These are phyloP conservation scores for Medicago truncatula DNA, from an alignment of 306 rosid genomes.

Conservation along the genomic window MtrunA17r5.0-ANR NC_053042.1:40844501-40845000, in stretches of 20 bases:
- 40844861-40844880: constrained; percentile 4
- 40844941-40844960: neutral
- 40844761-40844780: constrained; percentile 54
- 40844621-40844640: constrained; percentile 35
- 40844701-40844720: constrained; percentile 46
- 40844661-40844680: constrained; percentile 79
- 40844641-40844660: constrained; percentile 83
- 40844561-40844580: constrained; percentile 38
- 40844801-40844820: constrained; percentile 51
- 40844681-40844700: constrained; percentile 61
- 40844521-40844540: constrained; percentile 12
- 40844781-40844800: constrained; percentile 58
- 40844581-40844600: neutral
- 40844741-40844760: constrained; percentile 65
- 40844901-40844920: too few relatives aligned
- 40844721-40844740: constrained; percentile 48
- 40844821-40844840: constrained; percentile 74
- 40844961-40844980: constrained; percentile 15
- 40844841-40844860: constrained; percentile 96
- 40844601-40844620: neutral
- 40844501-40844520: constrained; percentile 56
- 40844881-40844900: too few relatives aligned
- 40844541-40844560: constrained; percentile 26
- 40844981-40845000: constrained; percentile 9
- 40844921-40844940: neutral